These are phyloP conservation scores for Ulmus americana DNA, from an alignment of 331 rosid species.

Conservation along the genomic window DNA sequence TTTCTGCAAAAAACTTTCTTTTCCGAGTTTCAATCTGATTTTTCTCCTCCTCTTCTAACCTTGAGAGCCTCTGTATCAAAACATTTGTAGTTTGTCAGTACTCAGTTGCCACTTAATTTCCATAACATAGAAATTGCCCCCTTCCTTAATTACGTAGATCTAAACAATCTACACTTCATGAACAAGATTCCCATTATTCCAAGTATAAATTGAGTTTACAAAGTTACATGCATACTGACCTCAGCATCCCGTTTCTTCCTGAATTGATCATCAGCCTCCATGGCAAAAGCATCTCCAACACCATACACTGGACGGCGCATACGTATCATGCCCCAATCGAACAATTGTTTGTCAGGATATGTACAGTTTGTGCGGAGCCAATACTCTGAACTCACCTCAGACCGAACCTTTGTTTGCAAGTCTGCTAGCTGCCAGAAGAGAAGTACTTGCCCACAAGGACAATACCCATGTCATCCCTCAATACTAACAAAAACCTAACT, in stretches of 20 bases:
- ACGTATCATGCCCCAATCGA: constrained; percentile 97
- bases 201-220: neutral
- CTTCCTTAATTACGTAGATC: constrained; percentile 1
- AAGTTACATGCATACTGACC: constrained; percentile 39
- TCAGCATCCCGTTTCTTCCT: constrained; percentile 87
- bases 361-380: constrained; percentile 69
- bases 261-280: constrained; percentile 86
- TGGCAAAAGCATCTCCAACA: constrained; percentile 92
- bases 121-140: neutral
- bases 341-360: constrained; percentile 78
- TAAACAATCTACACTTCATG: neutral
- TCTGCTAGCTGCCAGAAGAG: constrained; percentile 70
- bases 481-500: constrained; percentile 23
- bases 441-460: constrained; percentile 67
- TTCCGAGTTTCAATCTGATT: constrained; percentile 80
- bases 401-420: constrained; percentile 74
- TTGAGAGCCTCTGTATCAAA: constrained; percentile 74
- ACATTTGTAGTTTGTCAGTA: constrained; percentile 29
- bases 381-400: constrained; percentile 84
- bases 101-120: neutral
- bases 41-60: constrained; percentile 85
- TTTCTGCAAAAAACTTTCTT: constrained; percentile 80
- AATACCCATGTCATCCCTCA: constrained; percentile 45
- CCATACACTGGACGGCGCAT: constrained; percentile 79
- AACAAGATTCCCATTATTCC: constrained; percentile 5